phyloP scores from a whole-genome alignment of 2,329 filamentous ascomycete genomes.

The Diaporthe sp. region DNA sequence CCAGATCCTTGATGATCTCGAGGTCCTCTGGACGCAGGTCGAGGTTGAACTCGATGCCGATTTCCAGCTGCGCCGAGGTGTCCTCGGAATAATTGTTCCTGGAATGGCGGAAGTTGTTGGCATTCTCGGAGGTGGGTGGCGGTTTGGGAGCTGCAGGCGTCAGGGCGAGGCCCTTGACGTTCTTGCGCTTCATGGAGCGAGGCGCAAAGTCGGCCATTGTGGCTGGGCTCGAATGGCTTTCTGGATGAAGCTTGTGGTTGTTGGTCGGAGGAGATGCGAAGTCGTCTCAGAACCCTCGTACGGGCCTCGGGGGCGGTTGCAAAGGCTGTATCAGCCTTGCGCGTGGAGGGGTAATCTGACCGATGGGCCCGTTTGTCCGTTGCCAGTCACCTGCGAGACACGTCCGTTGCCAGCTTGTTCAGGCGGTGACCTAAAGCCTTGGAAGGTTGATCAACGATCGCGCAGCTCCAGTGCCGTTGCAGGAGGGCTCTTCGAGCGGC shows the following conservation, averaged over 20 bases:
- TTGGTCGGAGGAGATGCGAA: background rate
- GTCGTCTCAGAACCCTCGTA: conserved; percentile 21
- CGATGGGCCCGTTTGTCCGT: background rate
- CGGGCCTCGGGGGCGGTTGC: conserved; percentile 10
- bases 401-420: background rate
- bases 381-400: conserved; percentile 15
- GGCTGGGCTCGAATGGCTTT: conserved; percentile 41
- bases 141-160: conserved; percentile 82
- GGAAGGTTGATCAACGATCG: background rate
- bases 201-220: conserved; percentile 76
- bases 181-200: conserved; percentile 98
- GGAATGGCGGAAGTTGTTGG: conserved; percentile 69
- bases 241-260: background rate
- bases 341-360: conserved; percentile 32
- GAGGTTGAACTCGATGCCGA: conserved; percentile 96
- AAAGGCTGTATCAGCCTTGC: conserved; percentile 26
- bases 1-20: conserved; percentile 92
- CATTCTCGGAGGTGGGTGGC: conserved; percentile 79
- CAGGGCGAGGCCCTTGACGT: conserved; percentile 94
- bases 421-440: background rate
- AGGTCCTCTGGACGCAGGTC: conserved; percentile 93
- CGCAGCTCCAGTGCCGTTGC: conserved; percentile 16
- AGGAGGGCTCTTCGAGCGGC: background rate
- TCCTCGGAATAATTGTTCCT: conserved; percentile 70
- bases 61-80: conserved; percentile 82